A percentile compares a stretch with the other conserved stretches of the same genome.
phyloP scores from a whole-genome alignment of 208 protist genomes.

The Leishmania martiniquensis region DNA sequence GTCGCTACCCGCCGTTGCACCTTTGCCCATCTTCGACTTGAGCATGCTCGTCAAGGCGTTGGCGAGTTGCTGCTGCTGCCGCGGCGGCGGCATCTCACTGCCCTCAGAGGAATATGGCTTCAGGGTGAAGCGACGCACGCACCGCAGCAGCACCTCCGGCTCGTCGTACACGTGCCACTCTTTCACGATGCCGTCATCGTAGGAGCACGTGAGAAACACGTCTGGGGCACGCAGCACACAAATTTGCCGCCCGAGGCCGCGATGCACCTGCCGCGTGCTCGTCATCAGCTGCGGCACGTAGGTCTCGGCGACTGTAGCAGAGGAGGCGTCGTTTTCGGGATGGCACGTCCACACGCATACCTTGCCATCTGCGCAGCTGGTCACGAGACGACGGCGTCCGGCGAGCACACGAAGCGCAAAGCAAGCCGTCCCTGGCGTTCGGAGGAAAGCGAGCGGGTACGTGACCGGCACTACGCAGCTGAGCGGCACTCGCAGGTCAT shows the following conservation, averaged over 20 bases:
- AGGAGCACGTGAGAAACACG: conserved; percentile 72
- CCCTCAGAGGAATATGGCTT: conserved; percentile 14
- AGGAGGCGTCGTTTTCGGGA: background rate
- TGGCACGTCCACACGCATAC: conserved; percentile 56
- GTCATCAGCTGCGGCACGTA: conserved; percentile 47
- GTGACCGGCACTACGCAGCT: conserved; percentile 69
- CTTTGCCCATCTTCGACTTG: background rate
- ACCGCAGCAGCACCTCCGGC: conserved; percentile 64
- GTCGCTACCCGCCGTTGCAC: background rate
- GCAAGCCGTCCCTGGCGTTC: conserved; percentile 44
- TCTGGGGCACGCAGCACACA: conserved; percentile 64
- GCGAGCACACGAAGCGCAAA: conserved; percentile 64
- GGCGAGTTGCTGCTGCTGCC: conserved; percentile 6
- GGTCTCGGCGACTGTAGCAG: conserved; percentile 4
- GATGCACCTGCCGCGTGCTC: conserved; percentile 18
- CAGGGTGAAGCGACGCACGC: conserved; percentile 62
- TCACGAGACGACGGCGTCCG: conserved; percentile 42
- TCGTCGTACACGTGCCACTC: conserved; percentile 90
- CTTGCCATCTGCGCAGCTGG: conserved; percentile 59
- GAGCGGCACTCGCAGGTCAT: conserved; percentile 65
- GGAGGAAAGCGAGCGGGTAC: conserved; percentile 51
- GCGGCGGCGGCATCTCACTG: conserved; percentile 2
- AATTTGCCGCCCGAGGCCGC: conserved; percentile 53
- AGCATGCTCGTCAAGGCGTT: conserved; percentile 30
- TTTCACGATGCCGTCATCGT: conserved; percentile 72